Conservation (phyloP, 2,329 filamentous ascomycete species). For the Pleomassaria siparia region DNA sequence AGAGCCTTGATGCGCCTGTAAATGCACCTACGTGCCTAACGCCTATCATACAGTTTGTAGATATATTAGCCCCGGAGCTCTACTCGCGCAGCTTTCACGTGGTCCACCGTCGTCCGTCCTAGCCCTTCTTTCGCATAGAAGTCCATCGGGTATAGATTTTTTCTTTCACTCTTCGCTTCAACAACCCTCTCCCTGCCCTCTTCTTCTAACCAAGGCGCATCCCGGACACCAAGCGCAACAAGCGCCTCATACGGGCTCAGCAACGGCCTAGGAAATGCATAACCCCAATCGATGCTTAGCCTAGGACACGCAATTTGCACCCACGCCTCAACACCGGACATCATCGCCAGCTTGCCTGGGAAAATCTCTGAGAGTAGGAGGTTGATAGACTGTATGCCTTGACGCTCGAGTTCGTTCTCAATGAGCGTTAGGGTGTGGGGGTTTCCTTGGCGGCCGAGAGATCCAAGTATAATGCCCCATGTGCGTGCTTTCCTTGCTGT, state of each 20-base stretch:
- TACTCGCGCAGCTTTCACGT: constrained; percentile 23
- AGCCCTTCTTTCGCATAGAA: constrained; percentile 93
- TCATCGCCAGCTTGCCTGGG: constrained; percentile 89
- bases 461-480: constrained; percentile 94
- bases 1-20: neutral
- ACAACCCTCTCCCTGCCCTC: constrained; percentile 21
- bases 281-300: constrained; percentile 97
- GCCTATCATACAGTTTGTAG: neutral
- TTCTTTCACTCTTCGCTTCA: constrained; percentile 45
- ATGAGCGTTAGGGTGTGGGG: constrained; percentile 88
- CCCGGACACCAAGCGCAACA: constrained; percentile 76
- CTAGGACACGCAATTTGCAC: constrained; percentile 97
- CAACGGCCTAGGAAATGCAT: constrained; percentile 86
- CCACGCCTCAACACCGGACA: constrained; percentile 94
- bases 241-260: constrained; percentile 95
- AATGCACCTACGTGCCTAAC: constrained; percentile 1
- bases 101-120: constrained; percentile 66
- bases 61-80: constrained; percentile 1
- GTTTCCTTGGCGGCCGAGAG: constrained; percentile 91
- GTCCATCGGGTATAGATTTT: constrained; percentile 90
- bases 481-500: constrained; percentile 76
- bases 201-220: constrained; percentile 68
- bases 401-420: constrained; percentile 70
- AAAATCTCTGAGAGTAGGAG: constrained; percentile 93
- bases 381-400: constrained; percentile 80